Conservation (phyloP, 192 early-diverging fungal genomes). For the Anaeromyces robustus region DNA sequence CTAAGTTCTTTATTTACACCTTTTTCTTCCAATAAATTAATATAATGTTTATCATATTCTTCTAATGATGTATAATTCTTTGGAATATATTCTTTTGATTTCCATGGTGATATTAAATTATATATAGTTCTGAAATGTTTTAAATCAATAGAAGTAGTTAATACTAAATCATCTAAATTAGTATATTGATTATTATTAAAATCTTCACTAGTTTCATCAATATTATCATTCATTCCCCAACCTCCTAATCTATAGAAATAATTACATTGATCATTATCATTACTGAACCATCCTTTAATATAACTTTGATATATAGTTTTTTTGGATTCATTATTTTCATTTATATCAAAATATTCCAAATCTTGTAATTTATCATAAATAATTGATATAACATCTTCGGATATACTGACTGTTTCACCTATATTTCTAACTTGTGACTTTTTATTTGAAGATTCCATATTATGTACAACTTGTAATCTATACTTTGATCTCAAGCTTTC, state of each 20-base stretch:
- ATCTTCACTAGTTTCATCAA: not conserved
- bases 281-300: not conserved
- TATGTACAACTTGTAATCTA: conserved; percentile 31
- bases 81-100: not conserved
- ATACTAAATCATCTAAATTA: not conserved
- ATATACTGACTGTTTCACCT: conserved; percentile 28
- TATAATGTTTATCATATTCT: not conserved
- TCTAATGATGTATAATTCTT: not conserved
- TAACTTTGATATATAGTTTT: not conserved
- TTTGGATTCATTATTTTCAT: not conserved
- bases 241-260: not conserved
- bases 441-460: conserved; percentile 33
- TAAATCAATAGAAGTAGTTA: not conserved
- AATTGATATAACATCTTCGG: conserved; percentile 27
- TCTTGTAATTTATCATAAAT: conserved; percentile 27
- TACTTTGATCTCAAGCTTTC: conserved; percentile 25
- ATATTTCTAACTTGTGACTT: conserved; percentile 35
- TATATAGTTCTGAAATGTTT: not conserved
- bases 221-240: not conserved
- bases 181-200: not conserved
- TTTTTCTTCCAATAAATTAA: not conserved
- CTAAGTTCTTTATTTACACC: not conserved
- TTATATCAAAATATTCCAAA: conserved; percentile 15
- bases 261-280: not conserved
- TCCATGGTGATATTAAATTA: not conserved